A percentile compares a stretch with the other conserved stretches of the same genome.
Evolutionary conservation across 2,329 filamentous ascomycete genomes (phyloP).

Genomic region (Calycina herbarum): DNA sequence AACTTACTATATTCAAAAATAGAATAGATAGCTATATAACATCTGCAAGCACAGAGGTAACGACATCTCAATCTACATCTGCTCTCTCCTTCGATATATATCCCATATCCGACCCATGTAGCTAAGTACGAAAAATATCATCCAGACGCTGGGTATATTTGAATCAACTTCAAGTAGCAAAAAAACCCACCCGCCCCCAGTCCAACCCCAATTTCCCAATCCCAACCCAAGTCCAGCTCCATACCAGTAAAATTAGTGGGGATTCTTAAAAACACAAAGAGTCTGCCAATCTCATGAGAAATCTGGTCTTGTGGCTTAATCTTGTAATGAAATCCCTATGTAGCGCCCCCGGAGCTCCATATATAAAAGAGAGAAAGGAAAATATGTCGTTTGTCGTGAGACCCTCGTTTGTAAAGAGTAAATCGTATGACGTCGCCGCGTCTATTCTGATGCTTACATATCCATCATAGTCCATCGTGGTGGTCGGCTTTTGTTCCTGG

Average conservation of each 20-base stretch:
- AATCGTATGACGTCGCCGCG: neutral
- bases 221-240: neutral
- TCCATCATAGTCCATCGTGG: neutral
- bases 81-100: neutral
- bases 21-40: neutral
- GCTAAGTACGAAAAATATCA: neutral
- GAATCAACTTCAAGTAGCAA: neutral
- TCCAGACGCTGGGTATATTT: neutral
- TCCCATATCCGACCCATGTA: neutral
- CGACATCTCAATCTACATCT: neutral
- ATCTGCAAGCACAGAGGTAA: neutral
- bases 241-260: neutral
- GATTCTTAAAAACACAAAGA: neutral
- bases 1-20: neutral
- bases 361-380: neutral
- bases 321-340: neutral
- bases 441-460: neutral
- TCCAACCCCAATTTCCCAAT: neutral
- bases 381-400: conserved; percentile 2
- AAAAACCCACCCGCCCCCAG: neutral
- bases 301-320: neutral
- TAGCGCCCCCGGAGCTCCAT: neutral
- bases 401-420: neutral
- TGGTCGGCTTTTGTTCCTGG: neutral
- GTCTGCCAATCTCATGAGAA: neutral